These are phyloP conservation scores for Cymbopogon flexuosus DNA, from an alignment of 202 grass and related monocot genomes.

Conservation along the genomic window DNA sequence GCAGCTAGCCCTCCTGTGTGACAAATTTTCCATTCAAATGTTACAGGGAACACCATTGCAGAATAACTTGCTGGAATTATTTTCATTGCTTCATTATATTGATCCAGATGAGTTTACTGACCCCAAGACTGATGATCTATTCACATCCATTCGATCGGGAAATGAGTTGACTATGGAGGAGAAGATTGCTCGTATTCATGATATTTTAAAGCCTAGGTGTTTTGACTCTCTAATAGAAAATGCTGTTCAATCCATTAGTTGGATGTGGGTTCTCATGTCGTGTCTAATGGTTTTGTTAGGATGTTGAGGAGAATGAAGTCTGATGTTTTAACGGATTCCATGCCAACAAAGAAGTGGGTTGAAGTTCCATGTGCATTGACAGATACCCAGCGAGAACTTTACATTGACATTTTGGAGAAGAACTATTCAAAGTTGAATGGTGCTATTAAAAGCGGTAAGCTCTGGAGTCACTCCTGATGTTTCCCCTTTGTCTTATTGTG, in stretches of 20 bases:
- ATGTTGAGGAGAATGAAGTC: constrained; percentile 72
- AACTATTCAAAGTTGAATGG: constrained; percentile 61
- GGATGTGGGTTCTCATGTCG: neutral
- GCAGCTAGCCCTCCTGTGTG: neutral
- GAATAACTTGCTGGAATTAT: constrained; percentile 55
- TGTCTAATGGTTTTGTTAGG: constrained; percentile 38
- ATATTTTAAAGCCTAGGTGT: constrained; percentile 69
- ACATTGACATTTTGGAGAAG: constrained; percentile 68
- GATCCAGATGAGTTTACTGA: constrained; percentile 61
- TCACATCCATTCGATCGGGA: constrained; percentile 35
- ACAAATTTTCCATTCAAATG: neutral
- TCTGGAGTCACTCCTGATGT: neutral
- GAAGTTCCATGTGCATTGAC: constrained; percentile 71
- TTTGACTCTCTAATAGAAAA: neutral
- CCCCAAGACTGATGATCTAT: constrained; percentile 49
- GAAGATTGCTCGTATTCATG: constrained; percentile 57
- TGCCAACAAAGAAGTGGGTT: constrained; percentile 69
- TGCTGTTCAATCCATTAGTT: neutral
- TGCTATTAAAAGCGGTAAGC: constrained; percentile 51
- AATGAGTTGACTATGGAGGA: constrained; percentile 37
- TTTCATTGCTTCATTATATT: constrained; percentile 76
- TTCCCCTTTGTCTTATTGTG: neutral
- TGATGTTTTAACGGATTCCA: constrained; percentile 48
- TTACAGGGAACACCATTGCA: constrained; percentile 63
- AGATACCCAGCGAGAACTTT: constrained; percentile 60